phyloP scores from a whole-genome alignment of 2,329 filamentous ascomycete species.

The Exophiala sideris region DNA sequence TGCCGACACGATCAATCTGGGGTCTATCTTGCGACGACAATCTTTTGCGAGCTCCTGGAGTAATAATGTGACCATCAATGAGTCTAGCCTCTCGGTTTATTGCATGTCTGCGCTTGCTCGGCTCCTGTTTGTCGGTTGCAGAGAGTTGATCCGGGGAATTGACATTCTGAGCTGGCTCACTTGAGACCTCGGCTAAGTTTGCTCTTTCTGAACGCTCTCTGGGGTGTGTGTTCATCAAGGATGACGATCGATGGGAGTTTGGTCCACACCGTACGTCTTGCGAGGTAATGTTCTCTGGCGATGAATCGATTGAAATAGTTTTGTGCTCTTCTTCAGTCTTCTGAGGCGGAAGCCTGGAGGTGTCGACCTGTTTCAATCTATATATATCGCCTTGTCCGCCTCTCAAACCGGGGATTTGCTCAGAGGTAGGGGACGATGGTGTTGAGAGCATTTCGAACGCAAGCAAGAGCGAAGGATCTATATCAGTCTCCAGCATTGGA shows the following conservation, averaged over 20 bases:
- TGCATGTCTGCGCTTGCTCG: conserved; percentile 15
- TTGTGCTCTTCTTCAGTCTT: not conserved
- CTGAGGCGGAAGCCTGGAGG: not conserved
- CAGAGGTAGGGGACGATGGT: not conserved
- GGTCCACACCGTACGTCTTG: not conserved
- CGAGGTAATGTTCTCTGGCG: not conserved
- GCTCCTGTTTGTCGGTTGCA: conserved; percentile 6
- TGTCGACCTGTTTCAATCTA: conserved; percentile 6
- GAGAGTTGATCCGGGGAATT: conserved; percentile 10
- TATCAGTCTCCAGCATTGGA: not conserved
- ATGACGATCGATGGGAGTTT: not conserved
- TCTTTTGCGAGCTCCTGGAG: conserved; percentile 13
- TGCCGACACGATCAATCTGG: not conserved
- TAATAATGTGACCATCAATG: conserved; percentile 23
- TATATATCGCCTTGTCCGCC: conserved; percentile 9
- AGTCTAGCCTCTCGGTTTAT: conserved; percentile 23
- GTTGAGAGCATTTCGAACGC: conserved; percentile 12
- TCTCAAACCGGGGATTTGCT: conserved; percentile 5
- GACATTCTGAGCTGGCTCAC: conserved; percentile 2
- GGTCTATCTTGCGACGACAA: conserved; percentile 1
- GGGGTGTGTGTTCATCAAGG: not conserved
- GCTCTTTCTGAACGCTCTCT: not conserved
- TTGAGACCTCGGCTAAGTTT: conserved; percentile 7
- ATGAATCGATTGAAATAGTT: not conserved
- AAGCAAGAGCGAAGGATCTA: conserved; percentile 15